phyloP scores from a whole-genome alignment of 352 stramenopile genomes.

The Pythium phragmiticola region DNA sequence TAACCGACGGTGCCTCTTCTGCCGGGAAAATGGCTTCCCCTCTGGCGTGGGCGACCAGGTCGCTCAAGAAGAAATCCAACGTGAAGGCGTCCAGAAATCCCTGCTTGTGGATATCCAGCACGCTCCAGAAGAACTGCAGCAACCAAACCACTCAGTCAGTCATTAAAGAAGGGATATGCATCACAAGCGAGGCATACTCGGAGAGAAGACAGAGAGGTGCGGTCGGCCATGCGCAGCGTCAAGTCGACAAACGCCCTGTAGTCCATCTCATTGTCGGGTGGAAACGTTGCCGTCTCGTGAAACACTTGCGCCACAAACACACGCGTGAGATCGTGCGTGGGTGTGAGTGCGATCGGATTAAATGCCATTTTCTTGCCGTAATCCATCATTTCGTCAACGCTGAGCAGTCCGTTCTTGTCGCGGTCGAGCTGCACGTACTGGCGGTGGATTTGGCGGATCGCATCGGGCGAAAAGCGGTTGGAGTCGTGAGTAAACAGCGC shows the following conservation, averaged over 20 bases:
- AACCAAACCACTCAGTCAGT: not conserved
- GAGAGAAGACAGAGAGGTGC: slow-evolving; percentile 34
- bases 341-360: slow-evolving; percentile 40
- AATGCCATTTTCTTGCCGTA: slow-evolving; percentile 75
- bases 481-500: slow-evolving; percentile 27
- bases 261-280: slow-evolving; percentile 50
- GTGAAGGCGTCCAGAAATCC: slow-evolving; percentile 60
- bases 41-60: slow-evolving; percentile 51
- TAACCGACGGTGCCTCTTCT: not conserved
- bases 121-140: slow-evolving; percentile 59
- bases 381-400: slow-evolving; percentile 39
- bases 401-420: slow-evolving; percentile 62
- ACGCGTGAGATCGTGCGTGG: slow-evolving; percentile 56
- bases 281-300: slow-evolving; percentile 44
- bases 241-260: slow-evolving; percentile 68
- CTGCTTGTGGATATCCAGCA: slow-evolving; percentile 72
- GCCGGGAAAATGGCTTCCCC: slow-evolving; percentile 21
- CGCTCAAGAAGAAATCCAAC: slow-evolving; percentile 61
- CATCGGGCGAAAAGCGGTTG: slow-evolving; percentile 37
- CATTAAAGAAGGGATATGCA: not conserved
- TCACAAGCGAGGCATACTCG: slow-evolving; percentile 29
- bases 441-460: slow-evolving; percentile 43
- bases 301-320: slow-evolving; percentile 60
- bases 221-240: slow-evolving; percentile 50
- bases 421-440: slow-evolving; percentile 68